Percentiles rank a stretch among this genome's conserved stretches.
Evolutionary conservation across 1,284 basidiomycete genomes (phyloP).

Genomic region (Apiotrichum domesticum): DNA sequence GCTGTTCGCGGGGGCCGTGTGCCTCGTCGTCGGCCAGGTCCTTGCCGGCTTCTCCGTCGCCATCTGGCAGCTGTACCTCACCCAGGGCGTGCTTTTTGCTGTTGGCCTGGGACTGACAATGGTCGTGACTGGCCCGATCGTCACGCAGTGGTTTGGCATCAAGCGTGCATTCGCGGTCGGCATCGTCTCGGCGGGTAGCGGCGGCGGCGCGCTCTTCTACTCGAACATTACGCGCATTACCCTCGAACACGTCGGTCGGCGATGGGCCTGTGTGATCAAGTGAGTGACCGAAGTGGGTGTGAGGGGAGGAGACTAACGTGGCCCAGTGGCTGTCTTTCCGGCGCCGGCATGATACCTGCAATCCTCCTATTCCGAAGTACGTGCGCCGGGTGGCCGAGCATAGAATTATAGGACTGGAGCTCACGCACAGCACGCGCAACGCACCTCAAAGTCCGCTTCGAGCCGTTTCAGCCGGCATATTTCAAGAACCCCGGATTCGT

Average conservation of each 20-base stretch:
- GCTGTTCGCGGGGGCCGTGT: slow-evolving; percentile 16
- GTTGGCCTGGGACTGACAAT: slow-evolving; percentile 26
- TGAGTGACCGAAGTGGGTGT: neutral
- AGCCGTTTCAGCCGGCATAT: slow-evolving; percentile 30
- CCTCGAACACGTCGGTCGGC: slow-evolving; percentile 33
- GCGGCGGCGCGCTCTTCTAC: slow-evolving; percentile 41
- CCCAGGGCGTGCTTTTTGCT: slow-evolving; percentile 39
- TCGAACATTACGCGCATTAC: slow-evolving; percentile 39
- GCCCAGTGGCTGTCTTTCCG: slow-evolving; percentile 43
- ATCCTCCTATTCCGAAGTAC: slow-evolving; percentile 22
- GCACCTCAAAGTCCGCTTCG: slow-evolving; percentile 22
- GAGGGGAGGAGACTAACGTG: slow-evolving; percentile 8
- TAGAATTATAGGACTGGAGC: no score
- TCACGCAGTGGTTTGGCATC: slow-evolving; percentile 18
- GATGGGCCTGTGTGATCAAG: slow-evolving; percentile 31
- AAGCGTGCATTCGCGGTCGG: slow-evolving; percentile 22
- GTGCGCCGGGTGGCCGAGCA: neutral
- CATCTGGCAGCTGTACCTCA: slow-evolving; percentile 28
- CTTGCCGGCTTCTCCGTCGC: slow-evolving; percentile 28
- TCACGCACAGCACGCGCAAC: slow-evolving; percentile 20
- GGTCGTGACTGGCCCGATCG: slow-evolving; percentile 15
- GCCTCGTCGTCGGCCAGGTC: slow-evolving; percentile 30
- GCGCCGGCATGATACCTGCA: slow-evolving; percentile 40
- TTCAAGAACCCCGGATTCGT: slow-evolving; percentile 31
- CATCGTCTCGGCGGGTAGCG: slow-evolving; percentile 35